Evolutionary conservation across 768 basidiomycete species (phyloP).

Genomic region (Amanita rimosa): DNA sequence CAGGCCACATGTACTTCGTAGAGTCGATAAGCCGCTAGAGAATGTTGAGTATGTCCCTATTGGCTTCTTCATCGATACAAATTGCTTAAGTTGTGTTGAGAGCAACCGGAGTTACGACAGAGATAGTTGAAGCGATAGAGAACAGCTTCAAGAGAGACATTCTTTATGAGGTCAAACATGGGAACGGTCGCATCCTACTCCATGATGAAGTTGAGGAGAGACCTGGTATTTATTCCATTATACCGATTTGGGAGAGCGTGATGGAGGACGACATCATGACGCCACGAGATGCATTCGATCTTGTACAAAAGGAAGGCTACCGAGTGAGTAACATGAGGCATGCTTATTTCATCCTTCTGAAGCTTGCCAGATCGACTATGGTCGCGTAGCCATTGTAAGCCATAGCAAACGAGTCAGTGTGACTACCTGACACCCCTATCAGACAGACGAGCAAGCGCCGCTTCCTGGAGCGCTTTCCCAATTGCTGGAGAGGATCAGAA

Average conservation of each 20-base stretch:
- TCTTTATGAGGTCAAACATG: slow-evolving; percentile 62
- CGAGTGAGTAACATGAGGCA: slow-evolving; percentile 31
- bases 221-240: slow-evolving; percentile 81
- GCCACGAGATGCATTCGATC: slow-evolving; percentile 68
- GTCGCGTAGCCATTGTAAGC: slow-evolving; percentile 81
- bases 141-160: slow-evolving; percentile 80
- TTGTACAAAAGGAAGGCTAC: slow-evolving; percentile 69
- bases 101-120: slow-evolving; percentile 88
- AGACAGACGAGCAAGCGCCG: slow-evolving; percentile 97
- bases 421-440: slow-evolving; percentile 6
- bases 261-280: slow-evolving; percentile 78
- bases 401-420: neutral
- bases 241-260: slow-evolving; percentile 92
- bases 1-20: slow-evolving; percentile 81
- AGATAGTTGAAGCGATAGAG: slow-evolving; percentile 89
- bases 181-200: slow-evolving; percentile 71
- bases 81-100: slow-evolving; percentile 23
- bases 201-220: slow-evolving; percentile 95
- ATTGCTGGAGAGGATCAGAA: slow-evolving; percentile 63
- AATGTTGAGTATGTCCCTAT: slow-evolving; percentile 79
- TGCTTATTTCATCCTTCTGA: neutral
- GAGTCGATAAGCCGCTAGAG: slow-evolving; percentile 79
- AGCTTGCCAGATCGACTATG: slow-evolving; percentile 61
- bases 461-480: slow-evolving; percentile 78
- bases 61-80: neutral